Evolutionary conservation across 2,329 filamentous ascomycete species (phyloP).

Genomic region (Pestalotiopsis sp.): DNA sequence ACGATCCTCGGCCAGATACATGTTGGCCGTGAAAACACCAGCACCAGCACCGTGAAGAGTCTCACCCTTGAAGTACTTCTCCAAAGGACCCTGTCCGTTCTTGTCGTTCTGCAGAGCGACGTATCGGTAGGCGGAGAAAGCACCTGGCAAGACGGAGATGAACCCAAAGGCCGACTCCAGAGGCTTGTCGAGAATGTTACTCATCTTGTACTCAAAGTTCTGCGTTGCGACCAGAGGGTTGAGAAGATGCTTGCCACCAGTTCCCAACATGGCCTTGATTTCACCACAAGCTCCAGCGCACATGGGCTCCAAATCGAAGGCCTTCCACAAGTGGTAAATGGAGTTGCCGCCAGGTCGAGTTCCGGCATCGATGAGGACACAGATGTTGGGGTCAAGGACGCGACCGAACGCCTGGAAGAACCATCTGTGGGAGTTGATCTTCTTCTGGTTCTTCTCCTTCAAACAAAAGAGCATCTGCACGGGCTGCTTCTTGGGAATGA

Average conservation of each 20-base stretch:
- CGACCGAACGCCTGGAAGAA: conserved; percentile 97
- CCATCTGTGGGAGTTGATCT: conserved; percentile 99
- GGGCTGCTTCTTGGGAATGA: conserved; percentile 84
- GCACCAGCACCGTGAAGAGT: conserved; percentile 95
- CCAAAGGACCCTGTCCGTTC: conserved; percentile 90
- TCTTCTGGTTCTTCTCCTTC: conserved; percentile 99
- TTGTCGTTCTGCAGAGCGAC: conserved; percentile 96
- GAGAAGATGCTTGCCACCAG: conserved; percentile 77
- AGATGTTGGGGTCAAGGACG: conserved; percentile 93
- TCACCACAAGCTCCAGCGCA: conserved; percentile 97
- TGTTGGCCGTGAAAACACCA: conserved; percentile 96
- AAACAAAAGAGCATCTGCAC: conserved; percentile 97
- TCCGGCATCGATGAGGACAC: conserved; percentile 92
- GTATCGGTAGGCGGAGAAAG: conserved; percentile 92
- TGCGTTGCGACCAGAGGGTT: conserved; percentile 96
- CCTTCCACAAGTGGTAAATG: conserved; percentile 98
- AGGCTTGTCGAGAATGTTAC: conserved; percentile 97
- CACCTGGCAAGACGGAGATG: conserved; percentile 94
- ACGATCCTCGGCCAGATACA: conserved; percentile 89
- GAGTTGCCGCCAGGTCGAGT: conserved; percentile 93
- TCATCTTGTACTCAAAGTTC: conserved; percentile 99
- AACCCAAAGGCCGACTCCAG: conserved; percentile 97
- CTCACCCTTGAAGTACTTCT: conserved; percentile 99
- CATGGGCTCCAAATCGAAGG: conserved; percentile 96
- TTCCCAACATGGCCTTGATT: conserved; percentile 96